Conservation (phyloP, 148 eudicot species). For the Linanthus parryae region DNA sequence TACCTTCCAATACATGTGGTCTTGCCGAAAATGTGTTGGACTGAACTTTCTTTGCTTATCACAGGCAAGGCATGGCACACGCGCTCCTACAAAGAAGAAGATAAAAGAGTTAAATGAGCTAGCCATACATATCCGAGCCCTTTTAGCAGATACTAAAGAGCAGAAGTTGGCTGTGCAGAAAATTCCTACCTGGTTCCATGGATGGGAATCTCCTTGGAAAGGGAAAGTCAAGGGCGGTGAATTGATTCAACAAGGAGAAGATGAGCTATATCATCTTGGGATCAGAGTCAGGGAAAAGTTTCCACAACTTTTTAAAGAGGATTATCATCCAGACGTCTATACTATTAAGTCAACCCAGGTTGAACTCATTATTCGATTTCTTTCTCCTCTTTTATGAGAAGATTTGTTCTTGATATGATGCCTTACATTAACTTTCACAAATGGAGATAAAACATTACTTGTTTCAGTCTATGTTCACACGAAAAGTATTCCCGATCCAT, state of each 20-base stretch:
- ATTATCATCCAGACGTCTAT: constrained; percentile 79
- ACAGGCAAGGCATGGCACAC: constrained; percentile 97
- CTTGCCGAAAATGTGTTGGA: too few species aligned
- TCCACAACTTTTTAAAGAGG: constrained; percentile 57
- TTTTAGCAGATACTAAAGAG: constrained; percentile 54
- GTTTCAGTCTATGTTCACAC: too few species aligned
- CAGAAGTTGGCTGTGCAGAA: constrained; percentile 37
- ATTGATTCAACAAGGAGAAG: constrained; percentile 70
- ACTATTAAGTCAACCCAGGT: constrained; percentile 93
- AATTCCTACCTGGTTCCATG: constrained; percentile 74
- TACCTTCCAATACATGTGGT: neutral
- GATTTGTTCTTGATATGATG: too few species aligned
- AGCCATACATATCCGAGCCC: constrained; percentile 42
- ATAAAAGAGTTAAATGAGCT: constrained; percentile 58
- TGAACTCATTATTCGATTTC: too few species aligned
- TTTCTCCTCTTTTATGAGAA: too few species aligned
- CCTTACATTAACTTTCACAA: too few species aligned
- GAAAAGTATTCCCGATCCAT: too few species aligned
- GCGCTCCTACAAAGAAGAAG: constrained; percentile 91
- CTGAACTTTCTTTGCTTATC: too few species aligned
- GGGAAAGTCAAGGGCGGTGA: constrained; percentile 87
- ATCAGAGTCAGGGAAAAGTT: constrained; percentile 59
- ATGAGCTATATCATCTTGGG: constrained; percentile 81
- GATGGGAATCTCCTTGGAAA: constrained; percentile 94
- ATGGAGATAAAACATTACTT: too few species aligned